Evolutionary conservation across 345 rosid genomes (phyloP), one percentile per base, ranked within the genome.

Genomic region (Lepidium africanum): DNA sequence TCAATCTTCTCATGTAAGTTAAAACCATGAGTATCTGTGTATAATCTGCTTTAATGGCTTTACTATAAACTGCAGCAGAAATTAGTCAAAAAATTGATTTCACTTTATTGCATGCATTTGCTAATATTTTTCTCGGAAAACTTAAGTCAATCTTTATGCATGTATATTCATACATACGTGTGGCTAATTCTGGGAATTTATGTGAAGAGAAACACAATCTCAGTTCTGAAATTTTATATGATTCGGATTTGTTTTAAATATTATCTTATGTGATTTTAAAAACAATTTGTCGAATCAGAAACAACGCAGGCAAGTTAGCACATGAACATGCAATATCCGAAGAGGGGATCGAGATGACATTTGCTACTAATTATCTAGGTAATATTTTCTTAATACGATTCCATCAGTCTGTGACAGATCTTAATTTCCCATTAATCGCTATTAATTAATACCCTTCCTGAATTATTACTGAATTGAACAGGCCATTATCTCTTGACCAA

Each of bases 271-370:
- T 53, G 16, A 10, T 43, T 6, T 5, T 6, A 27, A 7, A 59
- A 37, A 2, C 1, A 53, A 63, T 25, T 43, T 50, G 35, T 47
- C 19, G 63, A 61, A 47, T 39, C 83, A 95, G 97, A 89, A 91
- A 95, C 76, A 95, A 95, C 80, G 97, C 97, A 21, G 97, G 97
- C 10, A 89, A 78, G 71, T 87, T 91, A 61, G 86, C 97, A 7
- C 87, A 85, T 86, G 79, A 87, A 79, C 96, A 91, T 84, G 92
- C 84, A 59, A 78, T 91, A 57, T 85, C 97, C 7, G 97, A 91
- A 76, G 97, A 95, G 76, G 97, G 97, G 52, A 82, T 95, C 75
- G 99, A 95, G 88, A 89, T 95, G 96, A 89, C 96, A 42, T 91
- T 95, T 64, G 99, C 96, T 1, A 95, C 99, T 63, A 95, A 95